Conservation (phyloP, 371 early-diverging fungal genomes). For the Mortierella sp. region DNA sequence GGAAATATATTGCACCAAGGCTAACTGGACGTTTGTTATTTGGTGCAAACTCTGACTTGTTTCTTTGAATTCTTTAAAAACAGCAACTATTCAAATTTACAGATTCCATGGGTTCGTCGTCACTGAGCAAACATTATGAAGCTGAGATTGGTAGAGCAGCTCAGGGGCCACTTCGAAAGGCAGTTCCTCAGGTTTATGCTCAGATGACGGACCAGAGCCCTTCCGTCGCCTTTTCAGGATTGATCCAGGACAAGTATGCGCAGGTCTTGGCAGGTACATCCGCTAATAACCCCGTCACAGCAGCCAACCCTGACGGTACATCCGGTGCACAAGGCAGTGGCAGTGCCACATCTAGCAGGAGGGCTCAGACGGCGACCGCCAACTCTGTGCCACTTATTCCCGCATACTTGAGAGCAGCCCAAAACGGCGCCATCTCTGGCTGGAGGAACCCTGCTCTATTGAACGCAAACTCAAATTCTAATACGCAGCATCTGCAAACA, state of each 20-base stretch:
- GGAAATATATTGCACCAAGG: not conserved
- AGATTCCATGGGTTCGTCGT: constrained; percentile 43
- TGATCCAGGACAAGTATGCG: constrained; percentile 55
- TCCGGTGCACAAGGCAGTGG: constrained; percentile 1
- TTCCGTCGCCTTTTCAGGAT: constrained; percentile 47
- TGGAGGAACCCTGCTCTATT: constrained; percentile 26
- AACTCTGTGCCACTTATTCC: constrained; percentile 53
- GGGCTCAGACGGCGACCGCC: constrained; percentile 33
- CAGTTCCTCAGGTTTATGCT: constrained; percentile 46
- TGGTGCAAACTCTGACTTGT: not conserved
- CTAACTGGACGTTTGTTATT: not conserved
- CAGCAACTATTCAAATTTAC: constrained; percentile 57
- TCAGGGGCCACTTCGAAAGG: constrained; percentile 31
- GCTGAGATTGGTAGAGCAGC: constrained; percentile 27
- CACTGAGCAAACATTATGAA: constrained; percentile 39
- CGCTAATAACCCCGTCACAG: constrained; percentile 24
- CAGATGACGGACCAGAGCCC: constrained; percentile 53
- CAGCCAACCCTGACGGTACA: not conserved
- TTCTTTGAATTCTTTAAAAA: not conserved
- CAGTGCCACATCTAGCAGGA: constrained; percentile 9
- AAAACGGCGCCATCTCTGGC: constrained; percentile 30
- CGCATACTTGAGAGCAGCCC: constrained; percentile 40
- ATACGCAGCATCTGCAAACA: constrained; percentile 29
- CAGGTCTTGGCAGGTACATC: constrained; percentile 33
- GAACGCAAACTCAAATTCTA: constrained; percentile 9